Evolutionary conservation across 2,329 filamentous ascomycete genomes (phyloP).

Genomic region (Coniochaeta sp.): DNA sequence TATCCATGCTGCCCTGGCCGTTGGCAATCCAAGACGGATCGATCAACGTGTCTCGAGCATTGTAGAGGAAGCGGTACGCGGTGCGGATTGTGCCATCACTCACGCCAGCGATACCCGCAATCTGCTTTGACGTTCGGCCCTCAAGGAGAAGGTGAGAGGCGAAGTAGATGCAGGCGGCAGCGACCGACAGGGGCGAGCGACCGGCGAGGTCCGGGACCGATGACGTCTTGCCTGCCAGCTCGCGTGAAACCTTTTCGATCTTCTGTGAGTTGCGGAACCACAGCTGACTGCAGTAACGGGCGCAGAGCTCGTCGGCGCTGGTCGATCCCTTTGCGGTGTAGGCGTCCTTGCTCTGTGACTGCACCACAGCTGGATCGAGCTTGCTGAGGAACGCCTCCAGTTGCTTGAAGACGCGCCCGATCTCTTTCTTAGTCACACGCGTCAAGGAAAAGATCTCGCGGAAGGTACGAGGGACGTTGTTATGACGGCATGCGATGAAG

Average conservation of each 20-base stretch:
- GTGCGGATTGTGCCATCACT: slow-evolving; percentile 96
- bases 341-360: slow-evolving; percentile 39
- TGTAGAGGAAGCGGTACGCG: slow-evolving; percentile 84
- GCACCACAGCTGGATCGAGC: slow-evolving; percentile 54
- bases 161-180: slow-evolving; percentile 96
- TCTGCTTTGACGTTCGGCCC: slow-evolving; percentile 74
- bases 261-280: slow-evolving; percentile 62
- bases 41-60: slow-evolving; percentile 65
- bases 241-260: slow-evolving; percentile 72
- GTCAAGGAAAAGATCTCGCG: slow-evolving; percentile 91
- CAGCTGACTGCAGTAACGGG: slow-evolving; percentile 82
- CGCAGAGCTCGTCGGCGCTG: slow-evolving; percentile 75
- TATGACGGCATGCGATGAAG: slow-evolving; percentile 93
- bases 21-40: slow-evolving; percentile 66
- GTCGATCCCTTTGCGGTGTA: slow-evolving; percentile 73
- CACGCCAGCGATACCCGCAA: slow-evolving; percentile 76
- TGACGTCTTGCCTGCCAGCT: slow-evolving; percentile 70
- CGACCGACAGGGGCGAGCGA: slow-evolving; percentile 87
- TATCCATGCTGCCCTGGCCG: slow-evolving; percentile 61
- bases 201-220: slow-evolving; percentile 77
- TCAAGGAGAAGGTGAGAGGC: slow-evolving; percentile 80
- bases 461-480: slow-evolving; percentile 81
- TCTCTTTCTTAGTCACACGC: slow-evolving; percentile 93
- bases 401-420: slow-evolving; percentile 89
- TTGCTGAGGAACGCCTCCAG: slow-evolving; percentile 82